Base-by-base conservation (phyloP, 179 eudicot species). In the Silene vulgaris region DNA sequence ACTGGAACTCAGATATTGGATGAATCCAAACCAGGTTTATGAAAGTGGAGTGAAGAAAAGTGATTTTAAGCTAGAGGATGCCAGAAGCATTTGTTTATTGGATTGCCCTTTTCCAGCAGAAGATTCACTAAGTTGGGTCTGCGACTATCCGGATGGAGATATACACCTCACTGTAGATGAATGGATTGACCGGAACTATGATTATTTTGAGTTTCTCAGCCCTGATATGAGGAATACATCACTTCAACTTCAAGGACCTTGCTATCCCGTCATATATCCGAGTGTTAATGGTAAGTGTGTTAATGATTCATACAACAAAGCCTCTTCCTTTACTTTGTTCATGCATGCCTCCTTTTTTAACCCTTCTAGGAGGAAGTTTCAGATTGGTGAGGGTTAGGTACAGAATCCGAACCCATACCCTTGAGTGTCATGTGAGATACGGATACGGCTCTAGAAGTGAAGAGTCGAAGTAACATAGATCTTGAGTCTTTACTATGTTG, bases 91-190 rank as follows among this genome's bases (percentile, higher is more conserved):
- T 76, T 95, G 99, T 80, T 85, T 95, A 77, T 77, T 92, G 89
- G 96, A 95, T 76, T 95, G 99, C 75, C 99, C 99, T 26, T 83
- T 82, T 73, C 97, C 97, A 11, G 88, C 95, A 16, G 99, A 93
- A 76, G 97, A 95, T 81, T 83, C 96, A 3, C 82, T 95, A 29
- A 83, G 72, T 80, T 95, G 99, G 99, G 99, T 95, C 17, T 95
- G 99, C 75, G 97, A 96, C 81, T 96, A 96, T 80, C 99, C 99
- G 23, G 97, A 93, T 16, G 99, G 97, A 74, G 97, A 96, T 82
- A 74, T 96, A 62, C 91, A 78, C 74, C 81, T 96, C 57, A 76
- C 86, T 7, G 40, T 84, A 5, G 90, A 90, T 76, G 92, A 96
- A 59, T 96, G 99, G 97, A 90, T 96, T 60, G 93, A 91, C 75